A percentile compares a stretch with the other conserved stretches of the same genome.
These are phyloP conservation scores for Mycena pura DNA, from an alignment of 768 basidiomycete genomes.

Conservation along the genomic window DNA sequence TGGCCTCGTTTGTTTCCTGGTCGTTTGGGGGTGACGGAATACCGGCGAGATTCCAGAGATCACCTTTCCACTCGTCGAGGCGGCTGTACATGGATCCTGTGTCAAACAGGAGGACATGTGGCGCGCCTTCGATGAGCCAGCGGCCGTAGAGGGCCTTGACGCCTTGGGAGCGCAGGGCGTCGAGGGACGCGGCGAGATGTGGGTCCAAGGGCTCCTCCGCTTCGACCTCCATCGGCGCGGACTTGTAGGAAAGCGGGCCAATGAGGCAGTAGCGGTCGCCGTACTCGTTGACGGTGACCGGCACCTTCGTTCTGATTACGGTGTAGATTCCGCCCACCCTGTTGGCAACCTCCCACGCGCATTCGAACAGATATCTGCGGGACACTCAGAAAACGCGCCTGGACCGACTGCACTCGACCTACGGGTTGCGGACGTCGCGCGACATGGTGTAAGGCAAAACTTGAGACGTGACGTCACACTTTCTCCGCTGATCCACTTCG, in stretches of 20 bases:
- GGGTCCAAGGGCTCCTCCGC: constrained; percentile 86
- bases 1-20: constrained; percentile 97
- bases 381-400: background rate
- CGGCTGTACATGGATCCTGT: constrained; percentile 86
- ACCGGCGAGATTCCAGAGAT: constrained; percentile 97
- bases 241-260: constrained; percentile 98
- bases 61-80: constrained; percentile 98
- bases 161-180: constrained; percentile 87
- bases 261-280: constrained; percentile 95
- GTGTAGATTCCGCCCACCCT: constrained; percentile 99
- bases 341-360: constrained; percentile 98
- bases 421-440: constrained; percentile 78
- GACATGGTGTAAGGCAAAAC: constrained; percentile 30
- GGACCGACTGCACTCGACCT: background rate
- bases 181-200: constrained; percentile 74
- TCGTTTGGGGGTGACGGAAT: constrained; percentile 97
- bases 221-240: constrained; percentile 99
- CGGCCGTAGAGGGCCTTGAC: constrained; percentile 95
- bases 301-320: constrained; percentile 99
- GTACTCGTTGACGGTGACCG: constrained; percentile 96
- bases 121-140: constrained; percentile 98
- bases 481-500: background rate
- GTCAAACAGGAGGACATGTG: constrained; percentile 95
- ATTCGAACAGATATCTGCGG: constrained; percentile 80
- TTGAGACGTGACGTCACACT: background rate